Conservation (phyloP, 169 alveolate species). For the Miamiensis avidus region DNA sequence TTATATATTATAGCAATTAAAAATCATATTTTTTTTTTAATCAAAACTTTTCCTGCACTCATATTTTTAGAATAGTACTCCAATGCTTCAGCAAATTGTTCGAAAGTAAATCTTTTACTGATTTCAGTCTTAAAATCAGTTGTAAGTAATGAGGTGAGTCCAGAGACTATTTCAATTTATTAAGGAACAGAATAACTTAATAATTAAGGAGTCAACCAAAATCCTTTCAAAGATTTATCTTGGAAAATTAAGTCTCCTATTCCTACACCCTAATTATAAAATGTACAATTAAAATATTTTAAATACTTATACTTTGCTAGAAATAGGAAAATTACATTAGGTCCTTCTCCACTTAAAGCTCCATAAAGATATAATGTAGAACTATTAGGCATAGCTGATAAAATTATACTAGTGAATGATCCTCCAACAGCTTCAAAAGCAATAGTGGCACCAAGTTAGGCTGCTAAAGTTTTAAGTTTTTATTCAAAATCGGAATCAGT, state of each 20-base stretch:
- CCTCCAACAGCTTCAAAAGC: constrained; percentile 67
- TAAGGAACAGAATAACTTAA: too few species aligned
- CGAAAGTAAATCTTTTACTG: background rate
- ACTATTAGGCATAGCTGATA: constrained; percentile 42
- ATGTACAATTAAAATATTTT: too few species aligned
- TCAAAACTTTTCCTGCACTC: constrained; percentile 12
- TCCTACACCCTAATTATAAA: background rate
- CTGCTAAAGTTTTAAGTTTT: constrained; percentile 41
- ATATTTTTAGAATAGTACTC: background rate
- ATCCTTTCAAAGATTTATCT: constrained; percentile 3
- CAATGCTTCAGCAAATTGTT: constrained; percentile 4
- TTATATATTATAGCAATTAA: too few species aligned
- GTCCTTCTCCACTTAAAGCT: constrained; percentile 1
- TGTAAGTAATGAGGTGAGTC: background rate
- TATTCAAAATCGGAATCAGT: constrained; percentile 55
- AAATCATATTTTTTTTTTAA: background rate
- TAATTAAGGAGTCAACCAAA: constrained; percentile 6
- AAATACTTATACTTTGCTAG: too few species aligned
- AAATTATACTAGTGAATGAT: constrained; percentile 36
- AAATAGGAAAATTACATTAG: background rate
- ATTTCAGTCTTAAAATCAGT: constrained; percentile 14
- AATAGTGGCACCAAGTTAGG: constrained; percentile 58
- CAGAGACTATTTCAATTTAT: background rate
- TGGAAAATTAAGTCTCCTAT: background rate
- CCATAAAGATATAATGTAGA: constrained; percentile 47